Evolutionary conservation across 768 basidiomycete genomes (phyloP).

Genomic region (Amanita fuliginea): DNA sequence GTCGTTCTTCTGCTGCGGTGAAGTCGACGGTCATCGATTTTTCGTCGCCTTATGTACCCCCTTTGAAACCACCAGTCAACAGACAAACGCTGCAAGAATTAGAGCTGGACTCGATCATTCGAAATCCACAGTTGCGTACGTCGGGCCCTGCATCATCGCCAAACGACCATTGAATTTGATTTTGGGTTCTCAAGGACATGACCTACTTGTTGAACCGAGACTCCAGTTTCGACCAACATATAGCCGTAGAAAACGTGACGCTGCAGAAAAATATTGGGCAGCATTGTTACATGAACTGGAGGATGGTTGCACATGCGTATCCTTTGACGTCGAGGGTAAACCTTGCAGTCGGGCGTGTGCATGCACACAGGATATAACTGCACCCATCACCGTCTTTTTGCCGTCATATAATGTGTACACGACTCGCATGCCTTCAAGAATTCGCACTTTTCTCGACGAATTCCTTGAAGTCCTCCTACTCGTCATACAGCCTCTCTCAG

Average conservation of each 20-base stretch:
- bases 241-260: constrained; percentile 60
- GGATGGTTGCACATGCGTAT: constrained; percentile 74
- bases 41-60: constrained; percentile 48
- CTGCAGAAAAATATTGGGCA: constrained; percentile 77
- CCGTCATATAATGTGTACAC: constrained; percentile 39
- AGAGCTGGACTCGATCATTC: constrained; percentile 75
- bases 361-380: constrained; percentile 29
- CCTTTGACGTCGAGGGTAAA: constrained; percentile 52
- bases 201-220: constrained; percentile 80
- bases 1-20: constrained; percentile 5
- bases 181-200: constrained; percentile 50
- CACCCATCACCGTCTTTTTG: constrained; percentile 32
- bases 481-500: constrained; percentile 75
- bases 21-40: constrained; percentile 20
- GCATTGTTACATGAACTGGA: constrained; percentile 72
- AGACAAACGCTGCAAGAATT: constrained; percentile 75
- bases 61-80: constrained; percentile 68
- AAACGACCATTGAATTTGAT: constrained; percentile 8
- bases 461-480: constrained; percentile 74
- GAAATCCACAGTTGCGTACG: constrained; percentile 86
- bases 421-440: constrained; percentile 60
- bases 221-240: constrained; percentile 73
- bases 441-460: constrained; percentile 58
- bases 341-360: constrained; percentile 47
- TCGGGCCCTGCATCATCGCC: constrained; percentile 14